Base-by-base conservation (phyloP, 2,329 filamentous ascomycete genomes). In the Arthrinium puccinioides region DNA sequence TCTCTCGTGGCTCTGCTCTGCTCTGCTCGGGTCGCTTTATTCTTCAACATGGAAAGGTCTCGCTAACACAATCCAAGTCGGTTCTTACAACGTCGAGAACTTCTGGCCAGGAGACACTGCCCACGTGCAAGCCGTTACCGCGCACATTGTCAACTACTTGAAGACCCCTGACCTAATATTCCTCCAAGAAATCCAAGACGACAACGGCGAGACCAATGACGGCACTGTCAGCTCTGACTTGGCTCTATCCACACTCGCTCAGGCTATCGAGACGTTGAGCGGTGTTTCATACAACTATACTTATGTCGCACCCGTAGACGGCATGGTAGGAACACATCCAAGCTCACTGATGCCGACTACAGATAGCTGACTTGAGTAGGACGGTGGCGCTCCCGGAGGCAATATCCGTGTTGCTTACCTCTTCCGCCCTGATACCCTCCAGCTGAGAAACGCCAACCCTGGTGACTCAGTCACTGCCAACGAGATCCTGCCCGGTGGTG, bases 341-440 rank as follows among this genome's bases (percentile, higher is more conserved):
- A n/a, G n/a, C n/a, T n/a, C n/a, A n/a, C n/a, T n/a, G n/a, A n/a
- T n/a, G n/a, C n/a, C n/a, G n/a, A n/a, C n/a, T n/a, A n/a, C n/a
- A n/a, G n/a, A n/a, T n/a, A n/a, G n/a, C n/a, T n/a, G n/a, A n/a
- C n/a, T n/a, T n/a, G n/a, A n/a, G n/a, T n/a, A 69, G 43, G 79
- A 85, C 45, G 82, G 82, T 40, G 82, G 82, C 23, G 61, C 74
- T 43, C 76, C 79, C 2, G 82, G 82, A 11, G 81, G 80, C 25
- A 86, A 87, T 62, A 86, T 87, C 56, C 81, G 82, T 30, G 65
- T 67, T 32, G 81, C 79, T 0, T 87, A 84, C 59, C 66, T 87
- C 9, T 87, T 84, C 69, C 74, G 79, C 26, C 66, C 79, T 0
- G 64, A 69, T 14, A 56, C 74, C 4, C 53, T 87, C 30, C 65